Evolutionary conservation across 257 asterid species (phyloP).

Genomic region (Rehmannia glutinosa): DNA sequence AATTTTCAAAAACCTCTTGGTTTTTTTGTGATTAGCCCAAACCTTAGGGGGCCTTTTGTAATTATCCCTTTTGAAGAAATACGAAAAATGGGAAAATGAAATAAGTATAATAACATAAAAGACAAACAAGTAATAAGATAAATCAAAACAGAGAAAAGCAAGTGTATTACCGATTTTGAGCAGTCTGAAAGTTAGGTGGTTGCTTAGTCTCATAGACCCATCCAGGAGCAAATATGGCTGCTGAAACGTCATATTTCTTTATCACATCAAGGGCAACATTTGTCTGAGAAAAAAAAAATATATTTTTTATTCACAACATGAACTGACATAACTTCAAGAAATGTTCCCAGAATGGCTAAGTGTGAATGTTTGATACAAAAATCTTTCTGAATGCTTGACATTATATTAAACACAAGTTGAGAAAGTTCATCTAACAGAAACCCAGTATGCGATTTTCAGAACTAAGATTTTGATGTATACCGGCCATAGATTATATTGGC

Average conservation of each 20-base stretch:
- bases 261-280: slow-evolving; percentile 72
- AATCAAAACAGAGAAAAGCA: neutral
- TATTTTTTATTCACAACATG: neutral
- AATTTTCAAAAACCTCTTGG: too few relatives aligned
- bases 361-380: too few relatives aligned
- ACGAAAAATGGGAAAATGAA: neutral
- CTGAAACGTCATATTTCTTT: slow-evolving; percentile 58
- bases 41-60: too few relatives aligned
- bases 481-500: too few relatives aligned
- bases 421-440: too few relatives aligned
- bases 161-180: slow-evolving; percentile 60
- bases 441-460: too few relatives aligned
- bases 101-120: neutral
- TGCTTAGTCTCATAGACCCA: slow-evolving; percentile 79
- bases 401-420: too few relatives aligned
- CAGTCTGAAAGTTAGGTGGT: slow-evolving; percentile 71
- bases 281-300: slow-evolving; percentile 38
- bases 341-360: too few relatives aligned
- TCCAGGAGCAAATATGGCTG: slow-evolving; percentile 87
- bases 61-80: neutral
- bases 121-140: neutral
- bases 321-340: too few relatives aligned
- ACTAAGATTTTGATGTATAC: too few relatives aligned
- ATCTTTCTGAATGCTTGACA: too few relatives aligned
- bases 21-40: too few relatives aligned